These are phyloP conservation scores for Saturnispora sanitii DNA, from an alignment of 805 yeast genomes.

Conservation along the genomic window DNA sequence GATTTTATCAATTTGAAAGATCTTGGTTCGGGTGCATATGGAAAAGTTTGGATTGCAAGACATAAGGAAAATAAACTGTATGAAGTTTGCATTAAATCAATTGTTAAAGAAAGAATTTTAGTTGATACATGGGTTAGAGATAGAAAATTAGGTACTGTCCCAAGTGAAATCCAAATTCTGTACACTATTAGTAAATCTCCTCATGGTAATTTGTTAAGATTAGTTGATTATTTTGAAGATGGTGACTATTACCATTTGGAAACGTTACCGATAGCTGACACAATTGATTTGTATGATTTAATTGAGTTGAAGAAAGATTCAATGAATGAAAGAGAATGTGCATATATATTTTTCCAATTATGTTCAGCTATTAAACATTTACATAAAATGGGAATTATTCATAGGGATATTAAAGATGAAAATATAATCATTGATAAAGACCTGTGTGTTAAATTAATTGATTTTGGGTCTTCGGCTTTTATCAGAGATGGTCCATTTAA, in stretches of 20 bases:
- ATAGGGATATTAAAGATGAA: slow-evolving; percentile 92
- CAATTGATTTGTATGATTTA: slow-evolving; percentile 84
- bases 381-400: slow-evolving; percentile 81
- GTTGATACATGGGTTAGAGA: slow-evolving; percentile 98
- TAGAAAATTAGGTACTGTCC: slow-evolving; percentile 82
- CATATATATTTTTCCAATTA: slow-evolving; percentile 68
- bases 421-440: slow-evolving; percentile 79
- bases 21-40: slow-evolving; percentile 96
- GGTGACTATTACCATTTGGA: slow-evolving; percentile 82
- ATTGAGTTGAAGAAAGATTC: slow-evolving; percentile 70
- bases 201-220: slow-evolving; percentile 78
- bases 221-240: slow-evolving; percentile 91
- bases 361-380: slow-evolving; percentile 71
- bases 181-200: slow-evolving; percentile 66
- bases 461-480: slow-evolving; percentile 93
- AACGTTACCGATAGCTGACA: slow-evolving; percentile 44
- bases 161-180: slow-evolving; percentile 93
- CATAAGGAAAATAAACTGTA: slow-evolving; percentile 54
- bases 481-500: slow-evolving; percentile 89
- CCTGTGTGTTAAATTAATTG: slow-evolving; percentile 77
- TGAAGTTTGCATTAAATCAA: slow-evolving; percentile 74
- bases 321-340: slow-evolving; percentile 73
- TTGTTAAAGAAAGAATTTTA: slow-evolving; percentile 82
- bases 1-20: slow-evolving; percentile 66
- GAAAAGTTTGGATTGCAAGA: slow-evolving; percentile 76